Evolutionary conservation across 257 asterid genomes (phyloP).

Genomic region (Pogostemon cablin): DNA sequence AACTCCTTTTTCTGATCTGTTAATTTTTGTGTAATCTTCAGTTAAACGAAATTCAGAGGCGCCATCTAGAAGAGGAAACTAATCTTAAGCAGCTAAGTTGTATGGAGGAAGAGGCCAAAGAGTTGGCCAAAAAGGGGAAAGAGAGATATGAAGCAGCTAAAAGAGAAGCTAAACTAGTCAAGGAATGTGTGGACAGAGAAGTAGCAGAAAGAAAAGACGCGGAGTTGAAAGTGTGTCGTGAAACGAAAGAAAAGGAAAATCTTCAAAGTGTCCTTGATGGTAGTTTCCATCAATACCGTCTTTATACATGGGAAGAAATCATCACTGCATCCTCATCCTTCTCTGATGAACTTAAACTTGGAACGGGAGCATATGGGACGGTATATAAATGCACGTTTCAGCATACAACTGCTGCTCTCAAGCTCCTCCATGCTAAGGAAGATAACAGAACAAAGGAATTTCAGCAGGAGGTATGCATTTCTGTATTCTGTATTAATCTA

Average conservation of each 20-base stretch:
- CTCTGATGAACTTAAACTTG: constrained; percentile 68
- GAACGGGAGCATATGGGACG: constrained; percentile 86
- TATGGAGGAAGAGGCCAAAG: constrained; percentile 81
- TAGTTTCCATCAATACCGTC: constrained; percentile 51
- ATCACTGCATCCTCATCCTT: constrained; percentile 67
- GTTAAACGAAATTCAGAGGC: constrained; percentile 71
- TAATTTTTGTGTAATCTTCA: constrained; percentile 35
- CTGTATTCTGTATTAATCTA: neutral
- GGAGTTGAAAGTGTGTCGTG: constrained; percentile 52
- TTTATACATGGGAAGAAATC: constrained; percentile 86
- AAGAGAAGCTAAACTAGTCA: constrained; percentile 65
- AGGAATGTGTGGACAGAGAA: constrained; percentile 70
- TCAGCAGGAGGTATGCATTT: constrained; percentile 77
- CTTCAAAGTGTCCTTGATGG: constrained; percentile 70
- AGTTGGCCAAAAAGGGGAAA: constrained; percentile 58
- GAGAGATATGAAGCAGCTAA: constrained; percentile 61
- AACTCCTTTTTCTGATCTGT: neutral
- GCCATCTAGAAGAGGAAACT: constrained; percentile 61
- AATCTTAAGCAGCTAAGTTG: constrained; percentile 56
- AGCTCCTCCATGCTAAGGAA: constrained; percentile 70
- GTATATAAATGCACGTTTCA: constrained; percentile 83
- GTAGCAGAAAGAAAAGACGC: constrained; percentile 70
- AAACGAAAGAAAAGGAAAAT: constrained; percentile 66
- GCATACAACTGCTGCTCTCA: constrained; percentile 85
- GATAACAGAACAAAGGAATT: constrained; percentile 62